Percentiles rank a stretch among this genome's conserved stretches.
Evolutionary conservation across 106 monocot genomes (phyloP).

Genomic region (Acanthochlamys bracteata): DNA sequence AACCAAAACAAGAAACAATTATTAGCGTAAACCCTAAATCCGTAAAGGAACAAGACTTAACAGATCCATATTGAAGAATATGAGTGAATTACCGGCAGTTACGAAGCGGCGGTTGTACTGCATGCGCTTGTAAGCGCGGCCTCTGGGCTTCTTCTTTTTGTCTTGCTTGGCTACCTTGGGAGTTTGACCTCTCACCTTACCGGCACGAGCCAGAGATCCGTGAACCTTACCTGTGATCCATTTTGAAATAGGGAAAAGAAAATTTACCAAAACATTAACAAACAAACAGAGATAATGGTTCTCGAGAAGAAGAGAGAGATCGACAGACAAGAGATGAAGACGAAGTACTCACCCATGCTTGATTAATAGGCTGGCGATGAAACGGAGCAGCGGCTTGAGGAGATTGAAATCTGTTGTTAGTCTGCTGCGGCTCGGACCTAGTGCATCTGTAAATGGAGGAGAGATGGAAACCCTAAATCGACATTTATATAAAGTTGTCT

Average conservation of each 20-base stretch:
- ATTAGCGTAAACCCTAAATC: background rate
- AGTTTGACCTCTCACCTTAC: conserved; percentile 31
- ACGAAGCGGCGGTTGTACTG: conserved; percentile 82
- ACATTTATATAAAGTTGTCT: too few species aligned
- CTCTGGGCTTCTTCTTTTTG: conserved; percentile 60
- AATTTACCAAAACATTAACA: background rate
- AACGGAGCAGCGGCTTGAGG: background rate
- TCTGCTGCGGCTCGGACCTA: too few species aligned
- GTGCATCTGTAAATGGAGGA: too few species aligned
- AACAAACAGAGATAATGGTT: too few species aligned
- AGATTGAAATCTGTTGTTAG: background rate
- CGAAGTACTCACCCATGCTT: background rate
- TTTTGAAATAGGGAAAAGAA: background rate
- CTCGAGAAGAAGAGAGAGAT: background rate
- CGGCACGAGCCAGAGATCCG: conserved; percentile 56
- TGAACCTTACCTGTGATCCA: conserved; percentile 41
- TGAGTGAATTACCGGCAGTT: conserved; percentile 31
- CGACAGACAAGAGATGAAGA: background rate
- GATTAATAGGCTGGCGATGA: background rate
- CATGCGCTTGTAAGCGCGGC: conserved; percentile 52
- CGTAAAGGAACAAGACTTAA: background rate
- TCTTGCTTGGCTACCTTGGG: conserved; percentile 56
- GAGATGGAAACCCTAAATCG: too few species aligned
- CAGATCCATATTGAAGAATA: background rate
- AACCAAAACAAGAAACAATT: background rate